These are phyloP conservation scores for Beta lomatogona DNA, from an alignment of 179 eudicot species.

Conservation along the genomic window DNA sequence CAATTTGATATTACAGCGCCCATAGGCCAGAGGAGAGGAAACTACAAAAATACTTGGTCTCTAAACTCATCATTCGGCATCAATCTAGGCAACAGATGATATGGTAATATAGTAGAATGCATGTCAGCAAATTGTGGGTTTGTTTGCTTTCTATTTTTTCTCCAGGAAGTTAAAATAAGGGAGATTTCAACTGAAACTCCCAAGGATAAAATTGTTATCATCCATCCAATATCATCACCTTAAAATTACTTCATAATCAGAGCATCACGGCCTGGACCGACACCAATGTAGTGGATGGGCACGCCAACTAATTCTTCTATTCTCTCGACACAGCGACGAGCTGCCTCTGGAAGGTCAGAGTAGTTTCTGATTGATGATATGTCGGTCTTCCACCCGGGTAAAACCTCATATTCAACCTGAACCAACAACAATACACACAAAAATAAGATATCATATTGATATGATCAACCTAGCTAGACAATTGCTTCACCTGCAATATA, in stretches of 20 bases:
- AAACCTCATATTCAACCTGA: conserved; percentile 86
- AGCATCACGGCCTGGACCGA: conserved; percentile 97
- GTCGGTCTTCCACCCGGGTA: conserved; percentile 90
- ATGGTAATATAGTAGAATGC: not conserved
- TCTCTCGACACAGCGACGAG: conserved; percentile 73
- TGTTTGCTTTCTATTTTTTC: not conserved
- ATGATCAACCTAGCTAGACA: not conserved
- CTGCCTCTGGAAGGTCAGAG: conserved; percentile 76
- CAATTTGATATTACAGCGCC: not conserved
- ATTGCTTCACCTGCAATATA: not conserved
- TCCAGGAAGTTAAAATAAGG: not conserved
- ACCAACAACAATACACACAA: not conserved
- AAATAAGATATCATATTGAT: not conserved
- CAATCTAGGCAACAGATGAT: not conserved
- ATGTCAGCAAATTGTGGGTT: not conserved
- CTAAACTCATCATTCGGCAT: not conserved
- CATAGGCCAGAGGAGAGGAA: not conserved
- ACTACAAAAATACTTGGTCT: not conserved
- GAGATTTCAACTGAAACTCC: not conserved
- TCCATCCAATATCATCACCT: not conserved
- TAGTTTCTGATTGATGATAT: conserved; percentile 80
- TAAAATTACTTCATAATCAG: conserved; percentile 65
- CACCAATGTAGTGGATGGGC: conserved; percentile 86
- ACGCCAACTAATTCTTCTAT: conserved; percentile 86
- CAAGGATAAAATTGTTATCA: not conserved